Conservation (phyloP, 1,284 basidiomycete species). For the Pascua sp. region DNA sequence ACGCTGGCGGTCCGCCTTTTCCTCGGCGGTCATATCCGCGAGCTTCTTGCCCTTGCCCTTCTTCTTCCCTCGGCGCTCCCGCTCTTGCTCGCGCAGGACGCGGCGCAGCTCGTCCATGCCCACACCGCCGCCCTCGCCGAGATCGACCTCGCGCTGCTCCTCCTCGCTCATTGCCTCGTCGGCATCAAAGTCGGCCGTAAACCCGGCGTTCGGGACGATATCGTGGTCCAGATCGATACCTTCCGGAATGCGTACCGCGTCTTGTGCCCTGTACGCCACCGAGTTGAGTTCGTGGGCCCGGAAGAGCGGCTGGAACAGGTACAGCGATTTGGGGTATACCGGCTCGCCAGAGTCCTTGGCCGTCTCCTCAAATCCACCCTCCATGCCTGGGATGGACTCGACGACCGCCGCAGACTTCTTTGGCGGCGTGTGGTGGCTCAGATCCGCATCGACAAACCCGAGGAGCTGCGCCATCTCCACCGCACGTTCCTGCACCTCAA, state of each 20-base stretch:
- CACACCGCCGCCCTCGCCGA: slow-evolving; percentile 41
- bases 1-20: slow-evolving; percentile 40
- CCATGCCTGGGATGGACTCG: slow-evolving; percentile 42
- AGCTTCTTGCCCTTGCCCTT: slow-evolving; percentile 31
- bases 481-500: slow-evolving; percentile 90
- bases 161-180: slow-evolving; percentile 38
- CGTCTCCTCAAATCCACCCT: slow-evolving; percentile 40
- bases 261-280: slow-evolving; percentile 75
- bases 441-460: slow-evolving; percentile 72
- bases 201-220: slow-evolving; percentile 60
- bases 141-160: slow-evolving; percentile 31
- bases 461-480: slow-evolving; percentile 76
- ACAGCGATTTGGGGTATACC: slow-evolving; percentile 75
- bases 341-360: slow-evolving; percentile 26
- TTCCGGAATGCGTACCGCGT: slow-evolving; percentile 72
- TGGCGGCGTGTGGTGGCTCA: slow-evolving; percentile 57
- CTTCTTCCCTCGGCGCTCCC: slow-evolving; percentile 42
- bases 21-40: slow-evolving; percentile 38
- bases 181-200: slow-evolving; percentile 50
- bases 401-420: slow-evolving; percentile 1
- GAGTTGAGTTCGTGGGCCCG: slow-evolving; percentile 78
- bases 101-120: slow-evolving; percentile 49
- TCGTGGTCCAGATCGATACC: slow-evolving; percentile 80
- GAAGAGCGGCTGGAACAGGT: slow-evolving; percentile 79
- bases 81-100: slow-evolving; percentile 50